Evolutionary conservation across 208 protist genomes (phyloP), one percentile per base, ranked within the genome.

Genomic region (Polymyxa betae): DNA sequence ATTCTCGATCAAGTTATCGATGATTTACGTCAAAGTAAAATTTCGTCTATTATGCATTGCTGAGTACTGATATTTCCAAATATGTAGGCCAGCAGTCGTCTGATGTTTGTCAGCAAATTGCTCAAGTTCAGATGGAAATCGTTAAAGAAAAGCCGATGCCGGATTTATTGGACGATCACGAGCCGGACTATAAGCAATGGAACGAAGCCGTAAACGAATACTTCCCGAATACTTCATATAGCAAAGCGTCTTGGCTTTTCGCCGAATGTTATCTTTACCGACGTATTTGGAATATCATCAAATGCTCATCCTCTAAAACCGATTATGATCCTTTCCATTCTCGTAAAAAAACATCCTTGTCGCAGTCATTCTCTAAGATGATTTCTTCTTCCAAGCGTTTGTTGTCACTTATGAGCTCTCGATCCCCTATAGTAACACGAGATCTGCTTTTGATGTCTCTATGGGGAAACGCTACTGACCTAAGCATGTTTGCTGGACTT

Each of bases 261-360:
- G 72, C 40, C n/a, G 72, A 82, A n/a, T 82, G 72, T n/a, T 82
- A 82, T n/a, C n/a, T 82, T 35, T 82, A 82, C 72, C 72, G 72
- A 20, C n/a, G 72, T 16, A 35, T 82, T 82, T 43, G n/a, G 5
- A 43, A 82, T 60, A 24, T 60, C 24, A 29, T 60, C 5, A 5
- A 24, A 24, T 24, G 49, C 24, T 60, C 49, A 24, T 29, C 5
- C 12, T 5, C 12, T 29, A 29, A 60, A 29, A 24, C 5, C 5
- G 12, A 82, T 82, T 43, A 35, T 43, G 72, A 82, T 43, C 72
- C 72, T 5, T 82, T 82, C n/a, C n/a, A 20, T 5, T 5, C n/a
- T n/a, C 72, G n/a, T 20, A 82, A 82, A 60, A 60, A 24, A 60
- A 24, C 5, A 60, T 60, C 49, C 12, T 24, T 60, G 5, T 24